phyloP scores from a whole-genome alignment of 768 basidiomycete genomes.

The Mycena leptocephala region DNA sequence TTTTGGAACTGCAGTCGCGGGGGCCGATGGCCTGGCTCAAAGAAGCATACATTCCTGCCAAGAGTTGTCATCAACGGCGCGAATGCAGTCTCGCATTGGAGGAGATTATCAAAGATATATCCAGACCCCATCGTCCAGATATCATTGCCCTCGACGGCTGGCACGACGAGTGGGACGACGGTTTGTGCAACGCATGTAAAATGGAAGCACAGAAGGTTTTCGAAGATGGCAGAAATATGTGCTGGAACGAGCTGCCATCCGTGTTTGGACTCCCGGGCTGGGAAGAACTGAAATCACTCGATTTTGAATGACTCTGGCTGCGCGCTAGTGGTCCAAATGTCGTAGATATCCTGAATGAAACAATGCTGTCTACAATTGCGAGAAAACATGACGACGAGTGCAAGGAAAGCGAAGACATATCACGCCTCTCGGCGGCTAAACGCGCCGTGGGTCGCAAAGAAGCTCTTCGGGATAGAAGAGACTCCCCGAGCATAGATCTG shows the following conservation, averaged over 20 bases:
- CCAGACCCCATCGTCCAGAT: not conserved
- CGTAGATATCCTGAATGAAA: too few species aligned
- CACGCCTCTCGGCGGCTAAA: slow-evolving; percentile 52
- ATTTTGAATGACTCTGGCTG: slow-evolving; percentile 15
- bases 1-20: not conserved
- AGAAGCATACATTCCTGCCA: not conserved
- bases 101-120: not conserved
- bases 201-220: not conserved
- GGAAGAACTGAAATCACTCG: slow-evolving; percentile 13
- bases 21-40: not conserved
- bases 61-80: not conserved
- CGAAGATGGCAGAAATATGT: not conserved
- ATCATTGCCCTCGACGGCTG: not conserved
- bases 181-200: not conserved
- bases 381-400: not conserved
- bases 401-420: slow-evolving; percentile 9
- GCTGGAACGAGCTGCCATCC: slow-evolving; percentile 18
- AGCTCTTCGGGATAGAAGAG: slow-evolving; percentile 81
- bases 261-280: slow-evolving; percentile 19
- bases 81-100: not conserved
- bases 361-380: not conserved
- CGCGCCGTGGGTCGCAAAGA: slow-evolving; percentile 54
- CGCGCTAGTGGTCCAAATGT: too few species aligned
- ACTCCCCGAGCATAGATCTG: slow-evolving; percentile 95
- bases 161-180: not conserved